phyloP scores from a whole-genome alignment of 495 filamentous ascomycete species.

The Polyplosphaeria fusca region DNA sequence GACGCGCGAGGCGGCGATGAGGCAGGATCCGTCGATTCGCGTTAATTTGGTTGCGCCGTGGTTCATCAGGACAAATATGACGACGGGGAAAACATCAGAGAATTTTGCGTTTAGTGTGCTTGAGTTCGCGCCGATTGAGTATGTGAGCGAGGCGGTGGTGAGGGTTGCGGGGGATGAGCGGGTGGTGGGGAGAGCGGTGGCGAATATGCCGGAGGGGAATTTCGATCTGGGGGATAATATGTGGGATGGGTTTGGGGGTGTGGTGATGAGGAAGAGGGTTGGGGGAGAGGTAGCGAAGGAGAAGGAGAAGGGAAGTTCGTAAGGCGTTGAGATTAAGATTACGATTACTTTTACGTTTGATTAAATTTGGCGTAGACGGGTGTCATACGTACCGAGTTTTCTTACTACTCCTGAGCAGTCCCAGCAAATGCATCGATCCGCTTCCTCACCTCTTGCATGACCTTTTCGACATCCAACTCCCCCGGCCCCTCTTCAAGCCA shows the following conservation, averaged over 20 bases:
- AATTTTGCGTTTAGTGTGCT: slow-evolving; percentile 1
- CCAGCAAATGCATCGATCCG: not conserved
- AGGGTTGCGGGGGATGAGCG: slow-evolving; percentile 19
- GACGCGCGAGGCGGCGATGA: slow-evolving; percentile 5
- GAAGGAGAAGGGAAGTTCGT: too few species aligned
- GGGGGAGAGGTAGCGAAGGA: not conserved
- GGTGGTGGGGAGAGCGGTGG: slow-evolving; percentile 3
- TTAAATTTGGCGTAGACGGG: too few species aligned
- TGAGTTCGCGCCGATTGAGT: slow-evolving; percentile 25
- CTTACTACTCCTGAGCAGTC: too few species aligned
- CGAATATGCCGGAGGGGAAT: slow-evolving; percentile 7
- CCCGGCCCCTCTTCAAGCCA: slow-evolving; percentile 34
- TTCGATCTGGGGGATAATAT: slow-evolving; percentile 24
- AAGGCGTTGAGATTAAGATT: too few species aligned
- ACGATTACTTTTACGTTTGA: too few species aligned
- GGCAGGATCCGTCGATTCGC: slow-evolving; percentile 9
- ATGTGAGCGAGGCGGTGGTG: slow-evolving; percentile 26
- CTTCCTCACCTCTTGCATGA: slow-evolving; percentile 1
- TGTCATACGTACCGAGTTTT: too few species aligned
- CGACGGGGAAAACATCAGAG: slow-evolving; percentile 1
- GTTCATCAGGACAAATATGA: slow-evolving; percentile 30
- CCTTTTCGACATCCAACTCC: not conserved
- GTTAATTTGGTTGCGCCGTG: slow-evolving; percentile 32
- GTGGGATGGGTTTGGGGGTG: slow-evolving; percentile 22
- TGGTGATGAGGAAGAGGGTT: not conserved